Evolutionary conservation across 495 filamentous ascomycete genomes (phyloP), one percentile per base, ranked within the genome.

Genomic region (Penicillium paradoxum): DNA sequence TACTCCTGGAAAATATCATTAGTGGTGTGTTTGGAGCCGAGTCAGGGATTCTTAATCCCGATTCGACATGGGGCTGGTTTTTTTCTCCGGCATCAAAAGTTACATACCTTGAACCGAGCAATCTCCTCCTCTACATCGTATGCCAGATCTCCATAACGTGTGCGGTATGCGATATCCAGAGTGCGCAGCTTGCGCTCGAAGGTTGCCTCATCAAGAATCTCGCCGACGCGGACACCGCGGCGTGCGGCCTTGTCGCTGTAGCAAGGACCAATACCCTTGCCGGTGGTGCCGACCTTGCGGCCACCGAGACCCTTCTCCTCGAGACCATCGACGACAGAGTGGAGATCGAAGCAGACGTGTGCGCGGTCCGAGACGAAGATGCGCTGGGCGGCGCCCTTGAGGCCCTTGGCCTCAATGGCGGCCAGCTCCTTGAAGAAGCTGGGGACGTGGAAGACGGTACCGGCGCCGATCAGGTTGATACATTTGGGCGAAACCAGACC

Each of bases 61-160:
- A 37, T 37, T 37, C n/a, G 15, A 9, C 24, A 29, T 15, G n/a
- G 33, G 41, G 5, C 4, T 7, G 18, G 6, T 9, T 18, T 25
- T n/a, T 14, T 49, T 41, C n/a, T 21, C 22, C 2, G 25, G 21
- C 27, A 14, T 40, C 4, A 34, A 40, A 10, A 6, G 29, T 36
- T 27, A 15, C 52, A 24, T 59, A 78, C 76, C 65, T 83, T 80
- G 76, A 84, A 86, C 36, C 79, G 76, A 13, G 64, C 73, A 70
- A 95, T 83, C 71, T 97, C 90, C 37, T 84, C 84, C 63, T 96
- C 90, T 29, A 87, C 81, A 61, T 88, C 82, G 60, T 96, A 96
- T 47, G 79, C 57, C 49, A 92, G 67, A 50, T 88, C 81, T 13
- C 91, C 90, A 62, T 84, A 95, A 9, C 87, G 75, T 51, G 84